A percentile compares a stretch with the other conserved stretches of the same genome.
phyloP scores from a whole-genome alignment of 306 rosid genomes.

The Citrullus mucosospermus region DNA sequence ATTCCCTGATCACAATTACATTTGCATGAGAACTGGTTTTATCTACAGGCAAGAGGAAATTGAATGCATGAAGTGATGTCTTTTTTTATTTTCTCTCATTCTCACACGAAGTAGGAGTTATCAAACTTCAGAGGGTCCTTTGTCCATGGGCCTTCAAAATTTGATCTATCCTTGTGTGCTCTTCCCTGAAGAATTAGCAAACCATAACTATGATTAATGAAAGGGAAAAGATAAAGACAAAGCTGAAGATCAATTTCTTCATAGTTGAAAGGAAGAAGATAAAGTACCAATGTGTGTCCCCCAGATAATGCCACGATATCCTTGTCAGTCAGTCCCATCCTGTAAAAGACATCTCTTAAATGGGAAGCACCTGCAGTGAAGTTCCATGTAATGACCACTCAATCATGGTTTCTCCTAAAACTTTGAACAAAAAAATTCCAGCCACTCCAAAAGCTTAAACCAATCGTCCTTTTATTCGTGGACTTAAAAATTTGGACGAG shows the following conservation, averaged over 20 bases:
- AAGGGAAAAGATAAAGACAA: not conserved
- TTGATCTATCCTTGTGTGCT: constrained; percentile 69
- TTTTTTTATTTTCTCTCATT: not conserved
- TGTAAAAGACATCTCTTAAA: constrained; percentile 49
- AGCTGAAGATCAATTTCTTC: not conserved
- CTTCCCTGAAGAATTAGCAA: constrained; percentile 37
- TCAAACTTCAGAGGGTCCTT: constrained; percentile 56
- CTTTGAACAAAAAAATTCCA: not conserved
- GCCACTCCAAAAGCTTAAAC: not conserved
- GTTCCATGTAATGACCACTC: not conserved
- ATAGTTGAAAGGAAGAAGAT: not conserved
- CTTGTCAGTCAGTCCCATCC: constrained; percentile 61
- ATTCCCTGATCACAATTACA: constrained; percentile 31
- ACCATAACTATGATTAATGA: not conserved
- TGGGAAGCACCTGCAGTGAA: constrained; percentile 48
- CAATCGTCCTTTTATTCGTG: not conserved
- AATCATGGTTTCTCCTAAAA: not conserved
- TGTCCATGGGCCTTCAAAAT: constrained; percentile 81
- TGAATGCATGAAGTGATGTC: not conserved
- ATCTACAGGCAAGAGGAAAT: not conserved
- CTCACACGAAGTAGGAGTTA: constrained; percentile 79
- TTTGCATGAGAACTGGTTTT: not conserved
- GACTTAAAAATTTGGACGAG: not conserved
- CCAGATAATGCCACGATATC: constrained; percentile 89
- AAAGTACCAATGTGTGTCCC: constrained; percentile 76